Conservation (phyloP, 352 stramenopile species). For the Phytophthora boehmeriae region DNA sequence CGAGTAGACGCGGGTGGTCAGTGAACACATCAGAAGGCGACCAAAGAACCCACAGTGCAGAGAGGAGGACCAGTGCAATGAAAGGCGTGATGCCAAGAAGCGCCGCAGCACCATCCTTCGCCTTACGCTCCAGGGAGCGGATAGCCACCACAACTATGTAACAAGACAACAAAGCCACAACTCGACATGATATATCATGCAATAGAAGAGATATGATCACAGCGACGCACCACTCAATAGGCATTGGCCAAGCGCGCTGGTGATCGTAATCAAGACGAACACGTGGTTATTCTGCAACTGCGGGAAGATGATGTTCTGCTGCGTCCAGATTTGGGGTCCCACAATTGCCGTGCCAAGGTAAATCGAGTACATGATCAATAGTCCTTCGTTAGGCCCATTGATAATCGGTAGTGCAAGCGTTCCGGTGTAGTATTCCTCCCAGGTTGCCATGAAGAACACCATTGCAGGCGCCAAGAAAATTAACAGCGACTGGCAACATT, state of each 20-base stretch:
- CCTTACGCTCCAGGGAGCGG: conserved; percentile 59
- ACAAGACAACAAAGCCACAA: conserved; percentile 4
- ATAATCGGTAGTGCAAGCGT: conserved; percentile 94
- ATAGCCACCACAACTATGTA: conserved; percentile 68
- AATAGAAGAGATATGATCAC: not conserved
- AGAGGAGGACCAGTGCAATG: conserved; percentile 64
- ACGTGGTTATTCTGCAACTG: conserved; percentile 80
- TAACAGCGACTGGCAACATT: conserved; percentile 64
- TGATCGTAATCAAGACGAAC: conserved; percentile 79
- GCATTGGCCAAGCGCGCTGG: conserved; percentile 67
- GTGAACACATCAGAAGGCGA: conserved; percentile 85
- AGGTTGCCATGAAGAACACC: conserved; percentile 98
- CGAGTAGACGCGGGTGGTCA: conserved; percentile 83
- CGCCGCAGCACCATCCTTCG: conserved; percentile 65
- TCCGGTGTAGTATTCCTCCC: conserved; percentile 98
- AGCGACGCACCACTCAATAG: conserved; percentile 65
- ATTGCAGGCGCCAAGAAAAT: conserved; percentile 72
- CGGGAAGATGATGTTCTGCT: conserved; percentile 65
- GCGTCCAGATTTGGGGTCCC: conserved; percentile 68
- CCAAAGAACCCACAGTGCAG: conserved; percentile 77
- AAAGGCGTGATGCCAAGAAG: conserved; percentile 74
- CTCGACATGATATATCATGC: not conserved
- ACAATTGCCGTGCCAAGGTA: conserved; percentile 73
- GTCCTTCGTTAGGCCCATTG: conserved; percentile 97
- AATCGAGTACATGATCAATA: conserved; percentile 90